Percentiles rank a stretch among this genome's conserved stretches.
Conservation (phyloP, 2,329 filamentous ascomycete genomes). For the Peltaster fructicola region DNA sequence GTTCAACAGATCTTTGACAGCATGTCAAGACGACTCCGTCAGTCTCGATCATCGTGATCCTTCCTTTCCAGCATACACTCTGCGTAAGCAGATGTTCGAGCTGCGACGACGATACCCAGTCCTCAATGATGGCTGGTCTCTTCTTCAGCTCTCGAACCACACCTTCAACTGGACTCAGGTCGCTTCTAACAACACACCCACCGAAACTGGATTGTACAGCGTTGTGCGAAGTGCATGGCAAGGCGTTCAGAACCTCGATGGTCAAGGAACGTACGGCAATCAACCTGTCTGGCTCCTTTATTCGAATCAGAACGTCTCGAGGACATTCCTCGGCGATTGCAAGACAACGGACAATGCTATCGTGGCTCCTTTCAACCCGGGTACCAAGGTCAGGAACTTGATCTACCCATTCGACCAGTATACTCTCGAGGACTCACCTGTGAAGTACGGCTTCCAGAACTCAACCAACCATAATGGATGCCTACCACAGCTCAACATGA, state of each 20-base stretch:
- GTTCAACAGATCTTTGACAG: constrained; percentile 33
- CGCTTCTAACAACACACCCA: constrained; percentile 34
- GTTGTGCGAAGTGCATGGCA: constrained; percentile 34
- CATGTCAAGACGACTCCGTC: constrained; percentile 39
- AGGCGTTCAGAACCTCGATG: constrained; percentile 34
- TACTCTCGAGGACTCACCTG: constrained; percentile 29
- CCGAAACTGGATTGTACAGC: constrained; percentile 44
- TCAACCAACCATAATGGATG: constrained; percentile 37
- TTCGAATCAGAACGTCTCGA: constrained; percentile 30
- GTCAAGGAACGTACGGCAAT: constrained; percentile 22
- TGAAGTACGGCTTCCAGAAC: constrained; percentile 30
- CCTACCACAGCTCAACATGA: constrained; percentile 33
- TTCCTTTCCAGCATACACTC: constrained; percentile 41
- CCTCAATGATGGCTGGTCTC: constrained; percentile 40
- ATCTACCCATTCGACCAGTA: constrained; percentile 44
- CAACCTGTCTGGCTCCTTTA: constrained; percentile 36
- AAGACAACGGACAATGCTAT: constrained; percentile 30
- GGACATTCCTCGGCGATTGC: constrained; percentile 42
- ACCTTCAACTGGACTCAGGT: constrained; percentile 33
- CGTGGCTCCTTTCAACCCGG: constrained; percentile 37
- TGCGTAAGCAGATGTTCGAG: constrained; percentile 44
- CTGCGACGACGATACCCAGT: constrained; percentile 38
- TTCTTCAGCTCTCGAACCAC: constrained; percentile 39
- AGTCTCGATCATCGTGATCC: constrained; percentile 46
- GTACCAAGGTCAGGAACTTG: constrained; percentile 41